Evolutionary conservation across 164 flowering plant genomes (phyloP), one percentile per base, ranked within the genome.

Genomic region (Vitis rotundifolia): DNA sequence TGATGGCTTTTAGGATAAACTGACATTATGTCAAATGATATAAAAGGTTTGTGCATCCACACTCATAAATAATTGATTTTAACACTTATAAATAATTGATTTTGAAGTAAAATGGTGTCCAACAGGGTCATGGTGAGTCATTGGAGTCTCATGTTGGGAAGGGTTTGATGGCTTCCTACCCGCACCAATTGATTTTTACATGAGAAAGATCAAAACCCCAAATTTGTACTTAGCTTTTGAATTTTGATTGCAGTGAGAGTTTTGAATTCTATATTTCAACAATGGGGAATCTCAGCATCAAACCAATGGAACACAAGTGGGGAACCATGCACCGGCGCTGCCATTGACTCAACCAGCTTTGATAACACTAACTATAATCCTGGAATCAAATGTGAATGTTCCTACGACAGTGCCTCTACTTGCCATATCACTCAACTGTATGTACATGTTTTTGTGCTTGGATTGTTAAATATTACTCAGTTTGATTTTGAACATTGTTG

Each of bases 371-470:
- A 0, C 15, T 22, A 59, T 70, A 71, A 78, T 63, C 82, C 83
- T 2, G 44, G 71, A n/a, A 78, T 83, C 79, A 80, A 74, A 68
- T 83, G 86, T 50, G 76, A 64, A 9, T 83, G 86, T 28, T 47
- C 76, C 11, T 73, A 50, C 75, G 31, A 61, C 61, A 71, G 48
- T 22, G 15, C 11, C 71, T 4, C 83, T 29, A 31, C 50, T 48
- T 82, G 86, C 71, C 79, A 53, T 48, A 76, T 82, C 5, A 76
- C 72, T 14, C 16, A 37, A 11, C 73, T 80, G 85, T 80, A 75
- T 28, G 71, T 55, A 9, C 54, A n/a, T 13, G 7, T 5, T n/a
- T 22, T 26, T 26, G 15, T n/a, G 44, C 26, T 12, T 29, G 9
- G 22, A 7, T 15, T 15, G 11, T 29, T 64, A 2, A 22, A 19